Percentiles rank a stretch among this genome's conserved stretches.
Conservation (phyloP, 257 asterid species). For the Eucommia ulmoides region DNA sequence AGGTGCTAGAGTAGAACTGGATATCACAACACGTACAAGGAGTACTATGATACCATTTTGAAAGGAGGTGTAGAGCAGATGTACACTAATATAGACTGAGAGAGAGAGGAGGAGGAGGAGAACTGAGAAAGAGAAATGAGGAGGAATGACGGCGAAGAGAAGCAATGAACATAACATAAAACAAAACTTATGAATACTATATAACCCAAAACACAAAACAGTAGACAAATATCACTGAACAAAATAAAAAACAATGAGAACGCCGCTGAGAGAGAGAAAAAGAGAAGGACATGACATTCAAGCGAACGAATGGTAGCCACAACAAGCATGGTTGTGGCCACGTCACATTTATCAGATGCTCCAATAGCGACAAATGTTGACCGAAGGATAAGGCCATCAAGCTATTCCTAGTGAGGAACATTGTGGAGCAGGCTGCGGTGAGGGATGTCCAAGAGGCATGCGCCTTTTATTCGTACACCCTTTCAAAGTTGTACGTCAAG, state of each 20-base stretch:
- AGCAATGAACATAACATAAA: too few species aligned
- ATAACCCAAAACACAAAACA: too few species aligned
- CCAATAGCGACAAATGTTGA: constrained; percentile 57
- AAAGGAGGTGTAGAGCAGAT: not conserved
- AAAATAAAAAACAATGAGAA: too few species aligned
- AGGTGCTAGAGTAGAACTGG: not conserved
- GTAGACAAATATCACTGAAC: too few species aligned
- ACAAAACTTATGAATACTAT: too few species aligned
- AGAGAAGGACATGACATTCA: too few species aligned
- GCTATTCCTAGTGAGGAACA: not conserved
- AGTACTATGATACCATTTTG: not conserved
- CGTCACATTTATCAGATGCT: constrained; percentile 43
- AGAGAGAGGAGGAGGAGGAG: too few species aligned
- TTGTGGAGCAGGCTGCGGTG: not conserved
- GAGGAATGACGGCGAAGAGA: too few species aligned
- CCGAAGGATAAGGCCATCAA: constrained; percentile 19
- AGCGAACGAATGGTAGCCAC: constrained; percentile 54
- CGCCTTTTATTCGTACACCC: not conserved
- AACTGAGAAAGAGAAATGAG: too few species aligned
- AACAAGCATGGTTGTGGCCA: constrained; percentile 61
- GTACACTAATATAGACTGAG: not conserved
- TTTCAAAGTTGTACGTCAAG: not conserved
- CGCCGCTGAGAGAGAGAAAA: too few species aligned
- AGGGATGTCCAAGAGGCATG: not conserved
- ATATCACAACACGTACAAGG: not conserved